Base-by-base conservation (phyloP, 1,284 basidiomycete species). In the Meripilus lineatus region DNA sequence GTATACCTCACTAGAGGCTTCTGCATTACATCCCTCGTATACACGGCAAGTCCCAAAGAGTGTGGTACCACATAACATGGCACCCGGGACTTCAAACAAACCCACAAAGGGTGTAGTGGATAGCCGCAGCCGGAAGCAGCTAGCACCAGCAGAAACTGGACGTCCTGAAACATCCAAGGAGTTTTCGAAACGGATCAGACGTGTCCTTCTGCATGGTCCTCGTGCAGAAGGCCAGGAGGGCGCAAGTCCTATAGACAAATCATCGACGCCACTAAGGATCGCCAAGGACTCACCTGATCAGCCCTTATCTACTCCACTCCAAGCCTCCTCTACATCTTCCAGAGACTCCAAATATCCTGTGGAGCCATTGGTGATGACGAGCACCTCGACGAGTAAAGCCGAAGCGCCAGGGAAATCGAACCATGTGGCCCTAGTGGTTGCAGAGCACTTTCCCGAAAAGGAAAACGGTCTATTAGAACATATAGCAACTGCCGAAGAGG, bases 141-240 rank as follows among this genome's bases (percentile, higher is more conserved):
- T 32, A 4, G 18, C 30, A 2, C 43, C 44, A 2, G 47, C 47
- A 2, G 44, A 49, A 28, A 46, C 47, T 2, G 44, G 44, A 6
- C 34, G 44, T 2, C 39, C 47, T 2, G 47, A 45, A 36, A 49
- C 44, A 6, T 2, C 47, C n/a, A 23, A 25, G 8, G 35, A 49
- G 38, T 49, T 49, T 25, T n/a, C 40, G 7, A 42, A 46, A 24
- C 38, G 44, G 1, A 49, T 49, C 17, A 11, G 32, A 17, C 28
- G 22, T 24, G n/a, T 47, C 36, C 33, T 41, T 26, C 17, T 47
- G 23, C 32, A 43, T 18, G 46, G 46, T n/a, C 46, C 46, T 3
- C 41, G 35, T 39, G 28, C n/a, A 34, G n/a, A 41, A 32, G 18
- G 32, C 24, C 24, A 45, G 39, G 44, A 46, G 44, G 44, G 44